Evolutionary conservation across 345 rosid species (phyloP).

Genomic region (Hypericum perforatum): DNA sequence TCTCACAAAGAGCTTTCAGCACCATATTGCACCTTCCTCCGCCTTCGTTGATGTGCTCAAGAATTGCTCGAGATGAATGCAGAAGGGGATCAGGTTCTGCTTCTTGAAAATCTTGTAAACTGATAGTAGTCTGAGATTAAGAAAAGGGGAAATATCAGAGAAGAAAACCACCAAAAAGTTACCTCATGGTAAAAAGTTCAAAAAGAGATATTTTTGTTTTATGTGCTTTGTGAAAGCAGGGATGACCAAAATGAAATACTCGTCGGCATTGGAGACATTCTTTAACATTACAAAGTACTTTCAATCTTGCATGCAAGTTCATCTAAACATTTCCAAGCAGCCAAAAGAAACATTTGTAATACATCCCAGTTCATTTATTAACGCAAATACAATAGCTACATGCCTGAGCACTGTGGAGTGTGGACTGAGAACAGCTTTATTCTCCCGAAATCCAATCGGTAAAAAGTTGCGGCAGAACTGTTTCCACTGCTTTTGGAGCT

Average conservation of each 20-base stretch:
- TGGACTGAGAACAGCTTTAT: constrained; percentile 77
- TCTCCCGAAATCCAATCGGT: constrained; percentile 66
- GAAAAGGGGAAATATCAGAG: constrained; percentile 10
- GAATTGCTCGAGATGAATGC: constrained; percentile 55
- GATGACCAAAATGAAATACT: no score
- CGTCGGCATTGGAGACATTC: no score
- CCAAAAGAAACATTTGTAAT: neutral
- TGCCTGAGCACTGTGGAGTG: constrained; percentile 76
- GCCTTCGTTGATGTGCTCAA: constrained; percentile 52
- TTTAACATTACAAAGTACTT: no score
- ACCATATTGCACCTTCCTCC: constrained; percentile 53
- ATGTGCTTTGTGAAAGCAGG: no score
- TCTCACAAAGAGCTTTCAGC: constrained; percentile 83
- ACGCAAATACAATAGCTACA: constrained; percentile 3
- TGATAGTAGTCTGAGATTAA: constrained; percentile 46
- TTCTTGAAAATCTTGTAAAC: constrained; percentile 76
- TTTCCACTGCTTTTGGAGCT: constrained; percentile 33
- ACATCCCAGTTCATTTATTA: neutral
- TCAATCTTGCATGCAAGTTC: neutral
- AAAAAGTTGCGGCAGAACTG: constrained; percentile 43
- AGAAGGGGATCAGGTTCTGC: constrained; percentile 79
- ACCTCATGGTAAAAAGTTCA: neutral
- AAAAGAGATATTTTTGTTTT: no score
- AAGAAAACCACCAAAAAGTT: neutral
- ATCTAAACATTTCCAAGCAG: constrained; percentile 1